Percentiles rank a stretch among this genome's conserved stretches.
Conservation (phyloP, 2,329 filamentous ascomycete genomes). For the Orbilia quercus region DNA sequence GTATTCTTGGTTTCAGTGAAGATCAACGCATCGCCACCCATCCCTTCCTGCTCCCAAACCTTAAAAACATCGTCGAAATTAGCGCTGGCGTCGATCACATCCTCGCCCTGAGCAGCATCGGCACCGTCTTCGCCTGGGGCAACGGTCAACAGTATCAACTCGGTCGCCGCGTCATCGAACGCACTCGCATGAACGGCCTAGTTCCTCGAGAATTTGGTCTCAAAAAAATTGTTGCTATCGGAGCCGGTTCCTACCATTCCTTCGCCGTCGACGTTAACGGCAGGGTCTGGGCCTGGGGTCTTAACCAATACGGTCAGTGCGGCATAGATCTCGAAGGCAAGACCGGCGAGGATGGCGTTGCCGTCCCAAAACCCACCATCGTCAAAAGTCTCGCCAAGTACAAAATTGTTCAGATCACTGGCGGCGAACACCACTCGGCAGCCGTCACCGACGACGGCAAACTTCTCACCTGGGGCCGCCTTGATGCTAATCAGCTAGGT, state of each 20-base stretch:
- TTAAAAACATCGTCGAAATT: slow-evolving; percentile 73
- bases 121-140: slow-evolving; percentile 73
- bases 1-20: slow-evolving; percentile 73
- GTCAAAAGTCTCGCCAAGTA: slow-evolving; percentile 74
- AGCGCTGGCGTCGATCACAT: slow-evolving; percentile 72
- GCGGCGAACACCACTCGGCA: slow-evolving; percentile 80
- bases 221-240: slow-evolving; percentile 71
- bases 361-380: slow-evolving; percentile 76
- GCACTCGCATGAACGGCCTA: slow-evolving; percentile 69
- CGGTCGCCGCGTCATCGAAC: slow-evolving; percentile 73
- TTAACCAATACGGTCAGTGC: slow-evolving; percentile 88
- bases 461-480: slow-evolving; percentile 72
- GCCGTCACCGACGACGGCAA: slow-evolving; percentile 70
- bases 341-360: slow-evolving; percentile 75
- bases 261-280: slow-evolving; percentile 78
- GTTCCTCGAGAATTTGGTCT: slow-evolving; percentile 71
- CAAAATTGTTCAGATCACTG: slow-evolving; percentile 75
- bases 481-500: slow-evolving; percentile 69
- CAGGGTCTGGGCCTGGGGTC: slow-evolving; percentile 81
- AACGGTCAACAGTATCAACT: slow-evolving; percentile 76
- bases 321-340: slow-evolving; percentile 70
- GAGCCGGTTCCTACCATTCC: slow-evolving; percentile 81
- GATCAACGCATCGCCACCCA: slow-evolving; percentile 67
- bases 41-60: slow-evolving; percentile 69
- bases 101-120: slow-evolving; percentile 70